phyloP scores from a whole-genome alignment of 306 rosid genomes.

The Inga leiocalycina region DNA sequence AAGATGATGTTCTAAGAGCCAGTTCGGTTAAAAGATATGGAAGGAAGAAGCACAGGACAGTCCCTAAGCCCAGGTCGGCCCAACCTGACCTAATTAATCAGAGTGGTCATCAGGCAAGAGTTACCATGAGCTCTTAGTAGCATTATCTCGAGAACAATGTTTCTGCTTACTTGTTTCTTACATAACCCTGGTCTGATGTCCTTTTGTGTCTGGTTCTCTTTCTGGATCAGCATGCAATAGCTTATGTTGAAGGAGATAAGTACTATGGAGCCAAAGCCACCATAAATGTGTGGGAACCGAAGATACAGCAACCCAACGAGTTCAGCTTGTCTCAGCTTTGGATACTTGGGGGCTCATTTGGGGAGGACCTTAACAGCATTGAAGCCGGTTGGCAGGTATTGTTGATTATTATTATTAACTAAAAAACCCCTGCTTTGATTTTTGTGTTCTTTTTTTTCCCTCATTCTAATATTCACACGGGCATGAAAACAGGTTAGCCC shows the following conservation, averaged over 20 bases:
- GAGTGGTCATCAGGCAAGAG: conserved; percentile 94
- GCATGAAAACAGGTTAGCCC: conserved; percentile 80
- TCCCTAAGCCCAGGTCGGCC: conserved; percentile 91
- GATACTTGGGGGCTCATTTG: conserved; percentile 95
- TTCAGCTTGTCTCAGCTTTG: conserved; percentile 98
- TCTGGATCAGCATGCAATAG: conserved; percentile 84
- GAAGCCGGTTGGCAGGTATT: conserved; percentile 99
- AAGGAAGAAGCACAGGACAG: conserved; percentile 79
- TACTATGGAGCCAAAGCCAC: conserved; percentile 97
- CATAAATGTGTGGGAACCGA: conserved; percentile 98
- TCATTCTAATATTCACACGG: not conserved
- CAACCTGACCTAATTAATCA: conserved; percentile 89
- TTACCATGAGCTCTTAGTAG: not conserved
- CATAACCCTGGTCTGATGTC: not conserved
- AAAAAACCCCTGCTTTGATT: not conserved
- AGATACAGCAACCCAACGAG: conserved; percentile 91
- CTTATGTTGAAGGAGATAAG: conserved; percentile 94
- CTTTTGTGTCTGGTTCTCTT: conserved; percentile 21
- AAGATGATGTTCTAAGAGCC: conserved; percentile 88
- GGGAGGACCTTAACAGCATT: conserved; percentile 97
- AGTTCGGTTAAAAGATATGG: conserved; percentile 88
- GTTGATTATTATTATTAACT: not conserved
- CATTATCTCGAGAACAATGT: not conserved
- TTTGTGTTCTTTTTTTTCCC: not conserved
- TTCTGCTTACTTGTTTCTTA: not conserved